These are phyloP conservation scores for Gelatoporia subvermispora DNA, from an alignment of 768 basidiomycete species.

Conservation along the genomic window DNA sequence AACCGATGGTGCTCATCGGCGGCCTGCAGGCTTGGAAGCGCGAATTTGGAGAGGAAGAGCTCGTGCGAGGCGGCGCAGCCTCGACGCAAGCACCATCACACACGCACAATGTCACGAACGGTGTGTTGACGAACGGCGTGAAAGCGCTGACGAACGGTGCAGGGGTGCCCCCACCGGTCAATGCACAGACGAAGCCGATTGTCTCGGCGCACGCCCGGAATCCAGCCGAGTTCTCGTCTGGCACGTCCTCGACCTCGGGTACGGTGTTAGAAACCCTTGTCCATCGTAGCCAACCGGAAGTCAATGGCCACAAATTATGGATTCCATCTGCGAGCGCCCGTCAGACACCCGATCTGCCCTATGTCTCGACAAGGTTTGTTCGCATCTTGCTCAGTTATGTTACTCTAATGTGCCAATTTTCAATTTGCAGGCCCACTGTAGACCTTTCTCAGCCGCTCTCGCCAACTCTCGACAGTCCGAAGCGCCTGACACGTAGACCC, in stretches of 20 bases:
- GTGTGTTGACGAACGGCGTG: constrained; percentile 7
- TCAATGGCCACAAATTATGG: constrained; percentile 14
- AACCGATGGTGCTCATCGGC: constrained; percentile 80
- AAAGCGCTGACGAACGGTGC: constrained; percentile 7
- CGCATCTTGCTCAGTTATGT: not conserved
- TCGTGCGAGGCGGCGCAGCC: constrained; percentile 20
- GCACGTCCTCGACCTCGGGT: no score
- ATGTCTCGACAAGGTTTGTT: constrained; percentile 40
- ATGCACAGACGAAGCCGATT: constrained; percentile 5
- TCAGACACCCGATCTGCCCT: constrained; percentile 37
- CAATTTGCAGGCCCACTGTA: constrained; percentile 2
- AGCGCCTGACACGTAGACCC: constrained; percentile 34
- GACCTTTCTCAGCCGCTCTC: constrained; percentile 11
- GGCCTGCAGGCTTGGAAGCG: constrained; percentile 80
- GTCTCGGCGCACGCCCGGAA: constrained; percentile 11
- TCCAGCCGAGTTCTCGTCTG: constrained; percentile 12
- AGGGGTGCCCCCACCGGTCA: not conserved
- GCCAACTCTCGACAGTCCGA: constrained; percentile 12
- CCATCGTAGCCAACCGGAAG: constrained; percentile 7
- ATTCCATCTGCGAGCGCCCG: constrained; percentile 18
- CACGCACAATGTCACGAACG: not conserved
- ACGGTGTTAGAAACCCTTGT: not conserved
- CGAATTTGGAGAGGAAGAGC: constrained; percentile 42
- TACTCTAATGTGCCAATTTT: not conserved
- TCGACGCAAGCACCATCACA: not conserved